Conservation (phyloP, 2,329 filamentous ascomycete species). For the Nemania sp. region DNA sequence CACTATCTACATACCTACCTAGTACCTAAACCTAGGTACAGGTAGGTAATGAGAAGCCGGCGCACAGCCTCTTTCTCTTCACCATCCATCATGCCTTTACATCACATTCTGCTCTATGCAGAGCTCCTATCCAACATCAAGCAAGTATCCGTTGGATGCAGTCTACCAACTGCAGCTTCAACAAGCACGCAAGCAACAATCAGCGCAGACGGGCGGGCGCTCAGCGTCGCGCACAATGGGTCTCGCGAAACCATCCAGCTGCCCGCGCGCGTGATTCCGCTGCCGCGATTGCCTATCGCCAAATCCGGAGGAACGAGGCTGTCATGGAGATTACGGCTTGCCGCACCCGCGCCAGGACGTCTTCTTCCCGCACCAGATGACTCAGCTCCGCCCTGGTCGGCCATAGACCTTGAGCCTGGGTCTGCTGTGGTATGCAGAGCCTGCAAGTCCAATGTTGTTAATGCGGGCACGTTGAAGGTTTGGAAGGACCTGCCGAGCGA, state of each 20-base stretch:
- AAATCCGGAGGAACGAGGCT: conserved; percentile 41
- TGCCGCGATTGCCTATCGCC: conserved; percentile 44
- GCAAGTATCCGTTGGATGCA: conserved; percentile 62
- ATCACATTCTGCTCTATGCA: conserved; percentile 55
- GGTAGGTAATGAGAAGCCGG: neutral
- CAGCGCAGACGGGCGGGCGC: conserved; percentile 47
- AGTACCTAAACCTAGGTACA: neutral
- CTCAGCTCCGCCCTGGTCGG: conserved; percentile 60
- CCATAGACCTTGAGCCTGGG: conserved; percentile 48
- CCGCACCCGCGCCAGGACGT: conserved; percentile 2
- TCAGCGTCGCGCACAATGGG: conserved; percentile 54
- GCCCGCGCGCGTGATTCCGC: conserved; percentile 46
- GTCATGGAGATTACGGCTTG: conserved; percentile 59
- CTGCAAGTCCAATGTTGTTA: conserved; percentile 46
- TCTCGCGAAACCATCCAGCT: conserved; percentile 43
- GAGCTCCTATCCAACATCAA: conserved; percentile 67
- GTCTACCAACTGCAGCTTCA: conserved; percentile 50
- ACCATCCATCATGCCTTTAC: conserved; percentile 31
- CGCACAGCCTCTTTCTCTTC: neutral
- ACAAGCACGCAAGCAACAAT: conserved; percentile 49
- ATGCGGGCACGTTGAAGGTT: conserved; percentile 44
- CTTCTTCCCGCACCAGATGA: conserved; percentile 40
- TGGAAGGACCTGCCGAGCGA: conserved; percentile 97
- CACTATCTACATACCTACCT: neutral
- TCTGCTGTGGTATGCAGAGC: conserved; percentile 48